Percentiles rank a stretch among this genome's conserved stretches.
Conservation (phyloP, 108 stramenopile species). For the Cyclotella kingstonii region DNA sequence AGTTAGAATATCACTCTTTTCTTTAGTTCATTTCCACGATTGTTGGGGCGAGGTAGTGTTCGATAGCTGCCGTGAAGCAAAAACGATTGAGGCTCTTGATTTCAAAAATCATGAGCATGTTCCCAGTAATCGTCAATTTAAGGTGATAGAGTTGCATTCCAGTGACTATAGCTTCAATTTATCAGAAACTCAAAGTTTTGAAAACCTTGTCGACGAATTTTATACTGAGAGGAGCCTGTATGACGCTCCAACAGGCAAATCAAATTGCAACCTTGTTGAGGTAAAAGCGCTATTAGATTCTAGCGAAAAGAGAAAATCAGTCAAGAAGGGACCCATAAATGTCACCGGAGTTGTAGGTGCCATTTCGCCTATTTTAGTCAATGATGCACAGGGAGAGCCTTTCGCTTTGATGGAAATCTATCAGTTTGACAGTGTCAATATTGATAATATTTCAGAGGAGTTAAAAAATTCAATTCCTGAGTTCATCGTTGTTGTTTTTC, state of each 20-base stretch:
- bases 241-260: too few relatives aligned
- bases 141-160: too few relatives aligned
- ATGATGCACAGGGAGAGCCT: constrained; percentile 49
- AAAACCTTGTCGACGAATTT: too few relatives aligned
- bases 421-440: constrained; percentile 26
- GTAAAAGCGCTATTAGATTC: too few relatives aligned
- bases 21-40: too few relatives aligned
- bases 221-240: too few relatives aligned
- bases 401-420: constrained; percentile 75
- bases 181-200: too few relatives aligned
- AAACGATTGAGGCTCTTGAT: neutral
- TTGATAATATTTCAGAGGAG: constrained; percentile 12
- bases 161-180: too few relatives aligned
- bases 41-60: constrained; percentile 17
- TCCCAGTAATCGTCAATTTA: neutral
- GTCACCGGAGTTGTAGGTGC: constrained; percentile 58
- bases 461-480: neutral
- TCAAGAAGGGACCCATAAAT: constrained; percentile 29
- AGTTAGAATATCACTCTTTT: too few relatives aligned
- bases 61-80: neutral
- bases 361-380: constrained; percentile 72
- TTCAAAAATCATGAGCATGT: neutral
- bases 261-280: too few relatives aligned
- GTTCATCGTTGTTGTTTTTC: constrained; percentile 62
- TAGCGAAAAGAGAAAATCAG: constrained; percentile 19